Evolutionary conservation across 306 rosid species (phyloP).

Genomic region (Cucurbita ficifolia): DNA sequence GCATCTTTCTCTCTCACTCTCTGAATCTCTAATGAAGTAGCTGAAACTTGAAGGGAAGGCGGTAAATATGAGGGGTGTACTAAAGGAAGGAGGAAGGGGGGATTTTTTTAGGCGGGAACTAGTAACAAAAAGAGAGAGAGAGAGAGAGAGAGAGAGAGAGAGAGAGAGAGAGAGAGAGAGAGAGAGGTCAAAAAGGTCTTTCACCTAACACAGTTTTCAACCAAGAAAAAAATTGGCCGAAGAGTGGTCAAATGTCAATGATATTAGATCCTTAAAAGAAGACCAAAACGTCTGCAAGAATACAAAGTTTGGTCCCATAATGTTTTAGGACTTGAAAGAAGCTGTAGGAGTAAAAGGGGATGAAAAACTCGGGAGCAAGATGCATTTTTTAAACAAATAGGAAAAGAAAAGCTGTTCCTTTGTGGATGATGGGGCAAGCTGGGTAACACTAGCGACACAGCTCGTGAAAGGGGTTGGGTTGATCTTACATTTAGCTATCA

Average conservation of each 20-base stretch:
- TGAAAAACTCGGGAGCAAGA: not conserved
- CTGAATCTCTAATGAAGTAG: not conserved
- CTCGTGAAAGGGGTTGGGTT: not conserved
- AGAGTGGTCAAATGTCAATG: not conserved
- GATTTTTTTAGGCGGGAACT: conserved; percentile 48
- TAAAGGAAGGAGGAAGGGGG: conserved; percentile 6
- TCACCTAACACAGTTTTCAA: not conserved
- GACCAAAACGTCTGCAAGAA: not conserved
- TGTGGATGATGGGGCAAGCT: not conserved
- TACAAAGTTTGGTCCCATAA: not conserved
- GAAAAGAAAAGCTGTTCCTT: not conserved
- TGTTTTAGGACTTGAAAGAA: not conserved
- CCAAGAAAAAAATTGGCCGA: not conserved
- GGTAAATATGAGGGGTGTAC: conserved; percentile 12
- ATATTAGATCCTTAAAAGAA: not conserved
- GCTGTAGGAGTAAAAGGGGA: not conserved
- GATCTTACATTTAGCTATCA: not conserved
- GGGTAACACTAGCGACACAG: not conserved
- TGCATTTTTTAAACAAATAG: not conserved
- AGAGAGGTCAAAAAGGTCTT: conserved; percentile 12
- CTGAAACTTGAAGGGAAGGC: not conserved
- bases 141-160: not conserved
- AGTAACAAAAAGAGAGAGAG: not conserved
- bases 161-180: not conserved
- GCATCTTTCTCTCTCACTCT: conserved; percentile 35